A percentile compares a stretch with the other conserved stretches of the same genome.
Evolutionary conservation across 148 eudicot genomes (phyloP).

Genomic region (Vaccinium myrtillus): DNA sequence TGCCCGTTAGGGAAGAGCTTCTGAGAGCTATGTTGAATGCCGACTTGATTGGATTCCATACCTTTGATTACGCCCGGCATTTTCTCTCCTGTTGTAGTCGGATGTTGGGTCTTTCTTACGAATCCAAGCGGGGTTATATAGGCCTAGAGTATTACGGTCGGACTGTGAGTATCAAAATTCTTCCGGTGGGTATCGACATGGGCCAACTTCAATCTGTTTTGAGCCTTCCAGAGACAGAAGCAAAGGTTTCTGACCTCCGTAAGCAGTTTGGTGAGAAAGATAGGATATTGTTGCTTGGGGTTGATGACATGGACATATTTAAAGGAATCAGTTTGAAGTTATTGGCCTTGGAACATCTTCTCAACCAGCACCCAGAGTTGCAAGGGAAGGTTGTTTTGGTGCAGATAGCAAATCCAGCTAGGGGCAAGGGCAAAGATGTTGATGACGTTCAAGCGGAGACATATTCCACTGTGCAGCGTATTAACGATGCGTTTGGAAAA

Average conservation of each 20-base stretch:
- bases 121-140: constrained; percentile 51
- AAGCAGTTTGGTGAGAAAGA: constrained; percentile 29
- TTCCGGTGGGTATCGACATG: constrained; percentile 54
- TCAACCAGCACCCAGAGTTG: constrained; percentile 45
- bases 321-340: constrained; percentile 51
- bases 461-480: constrained; percentile 33
- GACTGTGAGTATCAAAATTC: constrained; percentile 48
- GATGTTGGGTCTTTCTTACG: constrained; percentile 47
- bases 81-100: constrained; percentile 52
- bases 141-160: constrained; percentile 50
- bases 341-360: constrained; percentile 48
- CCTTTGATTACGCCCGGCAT: constrained; percentile 50
- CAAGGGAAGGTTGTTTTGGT: constrained; percentile 50
- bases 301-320: constrained; percentile 58
- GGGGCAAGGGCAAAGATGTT: constrained; percentile 48
- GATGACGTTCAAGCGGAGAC: constrained; percentile 47
- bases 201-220: constrained; percentile 42
- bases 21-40: constrained; percentile 44
- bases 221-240: constrained; percentile 29
- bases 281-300: constrained; percentile 41
- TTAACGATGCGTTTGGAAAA: constrained; percentile 37
- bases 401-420: constrained; percentile 54
- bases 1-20: constrained; percentile 50
- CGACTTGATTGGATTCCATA: constrained; percentile 51
- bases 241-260: constrained; percentile 31